phyloP scores from a whole-genome alignment of 2,329 filamentous ascomycete species.

The Didymella glomerata region DNA sequence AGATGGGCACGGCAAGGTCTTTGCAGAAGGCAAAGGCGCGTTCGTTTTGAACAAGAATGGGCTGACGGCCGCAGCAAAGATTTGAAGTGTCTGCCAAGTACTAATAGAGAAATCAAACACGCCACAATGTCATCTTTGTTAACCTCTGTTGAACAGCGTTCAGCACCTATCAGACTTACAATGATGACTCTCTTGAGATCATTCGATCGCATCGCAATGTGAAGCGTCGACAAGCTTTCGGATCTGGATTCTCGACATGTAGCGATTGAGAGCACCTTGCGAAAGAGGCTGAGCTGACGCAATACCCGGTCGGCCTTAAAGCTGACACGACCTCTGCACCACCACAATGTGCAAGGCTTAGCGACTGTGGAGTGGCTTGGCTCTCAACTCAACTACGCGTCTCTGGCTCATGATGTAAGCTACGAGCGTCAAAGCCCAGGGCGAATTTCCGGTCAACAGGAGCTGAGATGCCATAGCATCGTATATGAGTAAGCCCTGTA shows the following conservation, averaged over 20 bases:
- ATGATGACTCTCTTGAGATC: not conserved
- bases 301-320: not conserved
- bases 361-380: not conserved
- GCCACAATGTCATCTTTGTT: not conserved
- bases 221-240: not conserved
- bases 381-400: not conserved
- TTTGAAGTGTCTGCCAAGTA: not conserved
- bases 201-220: not conserved
- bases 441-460: not conserved
- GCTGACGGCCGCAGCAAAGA: conserved; percentile 1
- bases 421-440: not conserved
- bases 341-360: not conserved
- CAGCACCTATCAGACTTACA: not conserved
- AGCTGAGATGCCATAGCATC: not conserved
- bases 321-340: conserved; percentile 3
- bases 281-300: conserved; percentile 3
- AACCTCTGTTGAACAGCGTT: not conserved
- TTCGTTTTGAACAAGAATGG: conserved; percentile 32
- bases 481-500: not conserved
- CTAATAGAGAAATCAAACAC: not conserved
- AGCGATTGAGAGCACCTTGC: not conserved
- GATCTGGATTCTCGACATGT: not conserved
- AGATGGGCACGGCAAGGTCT: conserved; percentile 36
- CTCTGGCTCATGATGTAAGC: not conserved
- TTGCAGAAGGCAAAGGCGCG: conserved; percentile 31